Conservation (phyloP, 129 eudicot genomes). For the Sambucus nigra region DNA sequence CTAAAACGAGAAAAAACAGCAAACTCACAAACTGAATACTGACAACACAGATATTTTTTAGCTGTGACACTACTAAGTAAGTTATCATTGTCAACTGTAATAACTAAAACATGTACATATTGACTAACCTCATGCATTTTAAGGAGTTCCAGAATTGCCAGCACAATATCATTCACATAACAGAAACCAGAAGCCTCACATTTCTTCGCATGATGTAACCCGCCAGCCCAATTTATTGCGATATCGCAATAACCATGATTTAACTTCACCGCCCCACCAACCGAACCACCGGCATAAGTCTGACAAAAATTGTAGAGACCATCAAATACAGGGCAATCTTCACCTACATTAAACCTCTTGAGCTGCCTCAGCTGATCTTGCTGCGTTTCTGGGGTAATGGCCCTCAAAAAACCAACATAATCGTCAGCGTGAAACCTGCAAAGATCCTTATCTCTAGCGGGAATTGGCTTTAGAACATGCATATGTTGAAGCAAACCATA, state of each 20-base stretch:
- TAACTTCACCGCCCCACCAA: constrained; percentile 65
- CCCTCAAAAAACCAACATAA: constrained; percentile 53
- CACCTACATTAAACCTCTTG: constrained; percentile 62
- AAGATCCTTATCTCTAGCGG: constrained; percentile 66
- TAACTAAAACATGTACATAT: background rate
- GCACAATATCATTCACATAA: constrained; percentile 67
- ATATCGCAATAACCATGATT: constrained; percentile 58
- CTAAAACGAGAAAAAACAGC: background rate
- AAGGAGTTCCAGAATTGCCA: constrained; percentile 65
- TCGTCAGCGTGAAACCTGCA: constrained; percentile 78
- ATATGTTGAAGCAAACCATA: constrained; percentile 60
- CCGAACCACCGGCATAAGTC: constrained; percentile 76
- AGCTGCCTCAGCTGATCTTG: constrained; percentile 66
- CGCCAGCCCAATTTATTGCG: constrained; percentile 80
- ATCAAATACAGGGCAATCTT: constrained; percentile 73
- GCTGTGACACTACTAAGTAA: background rate
- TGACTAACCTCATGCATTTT: constrained; percentile 57
- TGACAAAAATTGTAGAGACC: constrained; percentile 70
- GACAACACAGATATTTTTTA: background rate
- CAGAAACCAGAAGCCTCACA: constrained; percentile 85
- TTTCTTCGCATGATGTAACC: constrained; percentile 77
- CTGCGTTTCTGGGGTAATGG: constrained; percentile 68
- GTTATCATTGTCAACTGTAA: background rate
- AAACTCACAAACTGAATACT: background rate
- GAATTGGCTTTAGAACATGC: constrained; percentile 59